Base-by-base conservation (phyloP, 306 rosid genomes). In the Vigna radiata region DNA sequence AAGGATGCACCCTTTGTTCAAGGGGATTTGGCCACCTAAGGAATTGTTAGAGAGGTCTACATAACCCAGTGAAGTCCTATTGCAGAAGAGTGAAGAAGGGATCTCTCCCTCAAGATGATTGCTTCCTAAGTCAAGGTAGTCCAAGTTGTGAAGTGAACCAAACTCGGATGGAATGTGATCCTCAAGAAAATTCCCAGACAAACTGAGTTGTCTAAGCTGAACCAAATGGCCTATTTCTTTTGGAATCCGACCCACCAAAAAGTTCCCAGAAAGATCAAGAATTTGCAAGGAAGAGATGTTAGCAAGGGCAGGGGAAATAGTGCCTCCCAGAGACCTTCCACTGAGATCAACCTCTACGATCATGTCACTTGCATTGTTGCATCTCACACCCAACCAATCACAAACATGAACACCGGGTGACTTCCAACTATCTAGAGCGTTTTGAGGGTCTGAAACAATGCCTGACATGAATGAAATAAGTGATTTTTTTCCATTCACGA, bases 1-100 rank as follows among this genome's bases (percentile, higher is more conserved):
- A 60, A 88, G 87, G 72, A 82, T 55, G 50, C 95, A 94, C 54
- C 83, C 85, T 64, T 86, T 83, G 75, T 48, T 81, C 25, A 92
- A 53, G 29, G 97, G 97, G 27, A 92, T 89, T 67, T 80, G 44
- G 0, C 97, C 97, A 4, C 73, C 69, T 13, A 95, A 84, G 56
- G 97, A 92, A 64, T 95, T 92, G 77, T 92, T 95, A 18, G 96
- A 92, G 48, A 95, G 84, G 80, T 92, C 98, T 43, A 92, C 37
- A 56, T 92, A 95, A 73, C 85, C 87, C 86, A 95, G 82, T 16
- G 89, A 85, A 17, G 96, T 87, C 5, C 62, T 83, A 74, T 94
- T 94, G 73, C 96, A 91, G 83, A 95, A 89, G 75, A 95, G 89
- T 50, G 89, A 53, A 27, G 70, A 12, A 16, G 97, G 97, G 75